These are phyloP conservation scores for Herpetospermum pedunculosum DNA, from an alignment of 306 rosid genomes.

Conservation along the genomic window DNA sequence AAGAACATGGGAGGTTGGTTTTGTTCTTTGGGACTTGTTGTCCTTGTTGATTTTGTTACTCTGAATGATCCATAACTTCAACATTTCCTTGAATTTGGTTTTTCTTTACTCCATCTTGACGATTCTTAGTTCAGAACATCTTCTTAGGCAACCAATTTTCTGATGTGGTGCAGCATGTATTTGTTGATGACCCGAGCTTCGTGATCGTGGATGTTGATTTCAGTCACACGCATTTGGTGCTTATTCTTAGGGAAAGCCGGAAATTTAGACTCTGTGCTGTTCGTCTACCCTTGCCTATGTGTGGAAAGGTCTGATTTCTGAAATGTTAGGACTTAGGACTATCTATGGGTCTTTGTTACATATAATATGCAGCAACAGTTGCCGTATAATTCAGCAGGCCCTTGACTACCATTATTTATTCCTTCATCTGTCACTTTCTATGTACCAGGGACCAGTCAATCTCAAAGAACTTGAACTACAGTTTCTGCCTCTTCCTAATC, in stretches of 20 bases:
- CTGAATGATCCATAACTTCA: background rate
- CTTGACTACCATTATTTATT: background rate
- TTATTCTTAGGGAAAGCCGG: conserved; percentile 50
- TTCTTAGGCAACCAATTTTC: background rate
- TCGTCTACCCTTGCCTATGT: conserved; percentile 50
- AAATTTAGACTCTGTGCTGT: conserved; percentile 64
- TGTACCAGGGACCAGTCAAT: conserved; percentile 39
- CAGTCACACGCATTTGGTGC: conserved; percentile 54
- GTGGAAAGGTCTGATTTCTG: conserved; percentile 44
- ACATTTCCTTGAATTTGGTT: background rate
- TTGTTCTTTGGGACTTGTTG: background rate
- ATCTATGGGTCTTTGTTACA: background rate
- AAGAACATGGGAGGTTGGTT: conserved; percentile 82
- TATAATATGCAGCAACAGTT: background rate
- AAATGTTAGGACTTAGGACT: background rate
- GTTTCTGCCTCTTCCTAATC: conserved; percentile 64
- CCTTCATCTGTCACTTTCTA: background rate
- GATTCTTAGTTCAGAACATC: background rate
- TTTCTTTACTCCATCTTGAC: background rate
- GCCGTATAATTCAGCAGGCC: background rate
- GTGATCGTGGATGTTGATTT: conserved; percentile 70
- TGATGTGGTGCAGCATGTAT: conserved; percentile 48
- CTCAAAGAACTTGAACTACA: conserved; percentile 48
- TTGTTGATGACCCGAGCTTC: conserved; percentile 32
- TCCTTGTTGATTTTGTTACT: background rate